Evolutionary conservation across 2,329 filamentous ascomycete genomes (phyloP), one percentile per base, ranked within the genome.

Genomic region (Lasiodiplodia hormozganensis): DNA sequence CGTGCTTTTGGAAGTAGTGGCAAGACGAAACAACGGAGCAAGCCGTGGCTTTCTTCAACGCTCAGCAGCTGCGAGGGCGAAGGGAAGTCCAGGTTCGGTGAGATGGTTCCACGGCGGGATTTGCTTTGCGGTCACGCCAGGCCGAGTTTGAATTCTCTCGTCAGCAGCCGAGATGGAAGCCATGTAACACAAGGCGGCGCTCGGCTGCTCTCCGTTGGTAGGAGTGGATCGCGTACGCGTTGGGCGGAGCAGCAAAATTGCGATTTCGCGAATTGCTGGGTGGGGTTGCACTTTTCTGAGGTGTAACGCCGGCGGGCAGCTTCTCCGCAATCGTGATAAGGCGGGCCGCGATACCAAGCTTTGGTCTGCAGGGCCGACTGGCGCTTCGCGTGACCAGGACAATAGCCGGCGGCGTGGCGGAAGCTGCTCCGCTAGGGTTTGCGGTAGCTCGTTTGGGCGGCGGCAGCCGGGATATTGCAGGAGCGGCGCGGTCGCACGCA

Each of bases 131-230:
- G 40, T 62, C 58, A 64, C 43, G 47, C 60, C 60, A 64, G 60
- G 38, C 14, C 43, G 43, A 21, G 43, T 47, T 49, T 62, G 57
- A 18, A 21, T 23, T 47, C 53, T 47, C 57, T 28, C 40, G 60
- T 38, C 60, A 52, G 60, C 43, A 64, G 47, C 60, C 47, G 60
- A 62, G 58, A 62, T 51, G 28, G 34, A 25, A n/a, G 12, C 58
- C 58, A 62, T 62, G 58, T 62, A 62, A 62, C 58, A 62, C 58
- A 51, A 62, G 12, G 58, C 58, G 58, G 31, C 47, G 60, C 52
- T 52, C 60, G 40, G 60, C 16, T 18, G 31, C 47, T 47, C 52
- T 52, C 60, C 23, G 60, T 12, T 47, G 60, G 58, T 40, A 34
- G 23, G 7, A 18, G 60, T 52, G 60, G 60, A 64, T 64, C 60